Evolutionary conservation across 352 stramenopile genomes (phyloP).

Genomic region (Phytophthora podocarpi): DNA sequence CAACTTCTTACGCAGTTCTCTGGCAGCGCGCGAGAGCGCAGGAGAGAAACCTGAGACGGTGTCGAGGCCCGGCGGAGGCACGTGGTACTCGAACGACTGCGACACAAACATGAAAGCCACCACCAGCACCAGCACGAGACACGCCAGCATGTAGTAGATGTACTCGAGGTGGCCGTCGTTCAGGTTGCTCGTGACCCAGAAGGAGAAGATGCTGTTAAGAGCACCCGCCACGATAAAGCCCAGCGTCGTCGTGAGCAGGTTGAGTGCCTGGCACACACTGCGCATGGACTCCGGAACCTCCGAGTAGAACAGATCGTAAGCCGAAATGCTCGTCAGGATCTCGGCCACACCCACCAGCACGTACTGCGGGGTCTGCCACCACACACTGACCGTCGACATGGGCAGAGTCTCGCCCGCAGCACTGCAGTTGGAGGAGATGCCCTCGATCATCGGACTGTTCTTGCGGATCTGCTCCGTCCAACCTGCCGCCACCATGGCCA

Average conservation of each 20-base stretch:
- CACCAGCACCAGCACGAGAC: constrained; percentile 70
- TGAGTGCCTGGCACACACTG: constrained; percentile 90
- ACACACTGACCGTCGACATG: constrained; percentile 86
- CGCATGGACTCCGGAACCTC: constrained; percentile 92
- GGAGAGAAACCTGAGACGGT: constrained; percentile 66
- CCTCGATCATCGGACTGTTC: constrained; percentile 44
- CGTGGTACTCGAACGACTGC: constrained; percentile 85
- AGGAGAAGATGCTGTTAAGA: constrained; percentile 89
- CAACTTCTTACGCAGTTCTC: constrained; percentile 47
- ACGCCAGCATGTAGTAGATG: constrained; percentile 88
- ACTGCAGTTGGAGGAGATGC: constrained; percentile 79
- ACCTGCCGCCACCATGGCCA: constrained; percentile 74
- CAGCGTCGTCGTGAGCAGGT: constrained; percentile 90
- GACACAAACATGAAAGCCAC: constrained; percentile 68
- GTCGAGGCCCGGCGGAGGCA: constrained; percentile 50
- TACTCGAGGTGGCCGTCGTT: constrained; percentile 91
- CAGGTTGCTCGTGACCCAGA: constrained; percentile 91
- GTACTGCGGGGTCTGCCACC: constrained; percentile 93
- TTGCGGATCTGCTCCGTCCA: constrained; percentile 83
- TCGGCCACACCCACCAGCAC: constrained; percentile 88
- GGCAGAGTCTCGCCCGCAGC: constrained; percentile 58
- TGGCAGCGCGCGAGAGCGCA: constrained; percentile 55
- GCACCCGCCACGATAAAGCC: constrained; percentile 84
- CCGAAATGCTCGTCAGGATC: constrained; percentile 90
- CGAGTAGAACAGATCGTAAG: constrained; percentile 93